phyloP scores from a whole-genome alignment of 1,284 basidiomycete species.

The Meira nashicola region DNA sequence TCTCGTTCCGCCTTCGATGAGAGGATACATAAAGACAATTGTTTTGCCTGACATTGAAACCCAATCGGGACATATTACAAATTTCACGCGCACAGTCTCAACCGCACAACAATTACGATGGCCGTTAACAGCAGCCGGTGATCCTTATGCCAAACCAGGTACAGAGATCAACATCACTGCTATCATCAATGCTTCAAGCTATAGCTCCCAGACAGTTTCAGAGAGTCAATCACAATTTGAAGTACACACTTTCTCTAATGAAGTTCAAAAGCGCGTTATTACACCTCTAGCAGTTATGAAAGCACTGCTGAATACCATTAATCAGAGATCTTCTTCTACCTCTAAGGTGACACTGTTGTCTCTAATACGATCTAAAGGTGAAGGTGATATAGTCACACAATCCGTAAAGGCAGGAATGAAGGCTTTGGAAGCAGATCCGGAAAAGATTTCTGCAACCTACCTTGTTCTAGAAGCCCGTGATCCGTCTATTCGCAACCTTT shows the following conservation, averaged over 20 bases:
- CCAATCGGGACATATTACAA: conserved; percentile 18
- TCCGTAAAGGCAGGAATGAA: no score
- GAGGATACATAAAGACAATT: conserved; percentile 46
- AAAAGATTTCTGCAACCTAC: no score
- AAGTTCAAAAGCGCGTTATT: not conserved
- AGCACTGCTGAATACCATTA: not conserved
- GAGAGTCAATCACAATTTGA: not conserved
- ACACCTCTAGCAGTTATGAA: conserved; percentile 3
- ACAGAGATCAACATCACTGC: conserved; percentile 39
- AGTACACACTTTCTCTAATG: not conserved
- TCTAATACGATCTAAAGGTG: no score
- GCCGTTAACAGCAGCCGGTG: conserved; percentile 45
- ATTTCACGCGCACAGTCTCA: conserved; percentile 35
- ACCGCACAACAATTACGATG: conserved; percentile 40
- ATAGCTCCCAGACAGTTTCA: conserved; percentile 22
- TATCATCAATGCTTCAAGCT: conserved; percentile 44
- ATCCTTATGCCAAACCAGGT: conserved; percentile 48
- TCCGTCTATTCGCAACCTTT: no score
- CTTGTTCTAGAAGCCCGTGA: no score
- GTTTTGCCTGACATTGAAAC: conserved; percentile 25
- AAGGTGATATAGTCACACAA: no score
- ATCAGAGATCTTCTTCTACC: no score
- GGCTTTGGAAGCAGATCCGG: no score
- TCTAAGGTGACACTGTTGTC: no score
- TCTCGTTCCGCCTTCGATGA: conserved; percentile 34